Evolutionary conservation across 306 rosid species (phyloP).

Genomic region (Pterocarpus macrocarpus): DNA sequence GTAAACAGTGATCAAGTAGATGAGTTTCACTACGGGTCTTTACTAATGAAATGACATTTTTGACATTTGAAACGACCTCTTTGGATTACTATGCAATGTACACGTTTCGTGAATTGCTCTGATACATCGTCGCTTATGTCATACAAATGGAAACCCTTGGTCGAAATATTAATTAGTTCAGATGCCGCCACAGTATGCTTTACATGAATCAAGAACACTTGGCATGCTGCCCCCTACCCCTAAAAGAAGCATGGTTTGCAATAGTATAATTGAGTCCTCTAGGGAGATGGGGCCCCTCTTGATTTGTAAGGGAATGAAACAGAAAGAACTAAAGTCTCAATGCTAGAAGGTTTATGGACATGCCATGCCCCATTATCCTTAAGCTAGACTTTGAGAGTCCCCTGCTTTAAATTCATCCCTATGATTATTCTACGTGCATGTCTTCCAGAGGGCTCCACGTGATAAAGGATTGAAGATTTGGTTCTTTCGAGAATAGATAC

Average conservation of each 20-base stretch:
- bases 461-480: background rate
- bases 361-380: slow-evolving; percentile 42
- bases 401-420: too few relatives aligned
- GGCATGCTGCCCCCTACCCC: background rate
- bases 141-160: background rate
- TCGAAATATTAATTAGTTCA: background rate
- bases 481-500: background rate
- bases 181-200: background rate
- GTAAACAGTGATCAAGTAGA: slow-evolving; percentile 50
- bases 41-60: slow-evolving; percentile 44
- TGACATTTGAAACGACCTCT: slow-evolving; percentile 50
- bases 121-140: background rate
- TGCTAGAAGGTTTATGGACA: slow-evolving; percentile 41
- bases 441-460: background rate
- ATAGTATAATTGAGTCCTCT: background rate
- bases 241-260: background rate
- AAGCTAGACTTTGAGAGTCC: slow-evolving; percentile 37
- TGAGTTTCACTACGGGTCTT: slow-evolving; percentile 56
- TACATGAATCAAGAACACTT: background rate
- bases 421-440: background rate
- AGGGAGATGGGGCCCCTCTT: slow-evolving; percentile 40
- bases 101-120: background rate
- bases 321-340: slow-evolving; percentile 50
- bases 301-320: slow-evolving; percentile 43
- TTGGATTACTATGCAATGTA: background rate